phyloP scores from a whole-genome alignment of 345 rosid species.

The Moricandia moricandioides region DNA sequence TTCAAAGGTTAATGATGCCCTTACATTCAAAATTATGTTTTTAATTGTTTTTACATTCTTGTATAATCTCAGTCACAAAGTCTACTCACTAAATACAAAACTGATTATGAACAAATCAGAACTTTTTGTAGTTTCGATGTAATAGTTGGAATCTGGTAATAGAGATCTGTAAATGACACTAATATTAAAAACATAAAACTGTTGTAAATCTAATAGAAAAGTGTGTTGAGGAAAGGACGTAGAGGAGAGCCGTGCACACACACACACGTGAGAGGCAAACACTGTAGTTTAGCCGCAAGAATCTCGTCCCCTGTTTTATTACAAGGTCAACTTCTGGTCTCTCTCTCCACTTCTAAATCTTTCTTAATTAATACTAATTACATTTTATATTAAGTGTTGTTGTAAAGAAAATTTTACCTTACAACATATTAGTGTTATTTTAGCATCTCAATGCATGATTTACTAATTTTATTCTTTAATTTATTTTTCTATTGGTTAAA shows the following conservation, averaged over 20 bases:
- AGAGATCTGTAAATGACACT: constrained; percentile 32
- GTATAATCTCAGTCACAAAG: background rate
- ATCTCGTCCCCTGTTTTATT: constrained; percentile 39
- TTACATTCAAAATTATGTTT: background rate
- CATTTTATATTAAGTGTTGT: no score
- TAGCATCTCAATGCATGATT: no score
- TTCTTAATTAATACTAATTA: background rate
- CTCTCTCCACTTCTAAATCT: constrained; percentile 16
- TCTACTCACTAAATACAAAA: background rate
- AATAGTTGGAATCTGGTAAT: constrained; percentile 33
- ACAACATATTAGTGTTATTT: no score
- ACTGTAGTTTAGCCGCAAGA: constrained; percentile 35
- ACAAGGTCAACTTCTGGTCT: constrained; percentile 43
- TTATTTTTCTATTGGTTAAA: no score
- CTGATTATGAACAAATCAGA: constrained; percentile 12
- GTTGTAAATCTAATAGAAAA: constrained; percentile 19
- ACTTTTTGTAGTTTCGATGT: constrained; percentile 29
- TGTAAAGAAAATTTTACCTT: no score
- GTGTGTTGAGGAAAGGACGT: constrained; percentile 13
- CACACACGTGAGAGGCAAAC: constrained; percentile 29
- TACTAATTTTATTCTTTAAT: no score
- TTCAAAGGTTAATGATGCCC: no score
- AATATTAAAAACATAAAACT: background rate
- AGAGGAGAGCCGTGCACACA: constrained; percentile 43
- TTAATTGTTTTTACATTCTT: background rate